Percentiles rank a stretch among this genome's conserved stretches.
These are phyloP conservation scores for Venturia carpophila DNA, from an alignment of 2,329 filamentous ascomycete species.

Conservation along the genomic window DNA sequence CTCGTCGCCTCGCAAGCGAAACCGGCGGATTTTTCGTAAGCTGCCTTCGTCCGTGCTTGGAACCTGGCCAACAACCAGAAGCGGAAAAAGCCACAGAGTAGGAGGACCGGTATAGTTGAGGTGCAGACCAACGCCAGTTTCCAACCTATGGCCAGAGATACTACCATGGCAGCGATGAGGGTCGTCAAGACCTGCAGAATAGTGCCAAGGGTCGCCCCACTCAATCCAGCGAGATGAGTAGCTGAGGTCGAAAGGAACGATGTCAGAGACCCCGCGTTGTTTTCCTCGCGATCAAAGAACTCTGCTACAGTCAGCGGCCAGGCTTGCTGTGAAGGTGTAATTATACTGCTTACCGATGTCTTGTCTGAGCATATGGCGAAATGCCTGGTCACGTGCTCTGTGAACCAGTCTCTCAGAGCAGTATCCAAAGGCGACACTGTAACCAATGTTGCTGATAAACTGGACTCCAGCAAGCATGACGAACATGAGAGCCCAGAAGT, in stretches of 20 bases:
- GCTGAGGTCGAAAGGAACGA: conserved; percentile 85
- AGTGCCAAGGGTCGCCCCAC: conserved; percentile 79
- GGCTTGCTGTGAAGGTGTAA: not conserved
- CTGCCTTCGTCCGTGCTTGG: conserved; percentile 67
- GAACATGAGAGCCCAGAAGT: conserved; percentile 88
- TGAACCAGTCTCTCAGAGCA: conserved; percentile 83
- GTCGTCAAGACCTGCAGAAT: conserved; percentile 75
- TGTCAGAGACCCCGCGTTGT: conserved; percentile 80
- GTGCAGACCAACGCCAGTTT: conserved; percentile 80
- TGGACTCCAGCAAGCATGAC: conserved; percentile 71
- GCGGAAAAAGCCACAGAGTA: conserved; percentile 77
- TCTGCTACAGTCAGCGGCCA: not conserved
- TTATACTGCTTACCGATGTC: conserved; percentile 54
- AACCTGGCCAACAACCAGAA: conserved; percentile 79
- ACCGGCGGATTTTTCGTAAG: conserved; percentile 72
- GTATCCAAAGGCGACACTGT: conserved; percentile 74
- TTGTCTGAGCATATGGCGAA: conserved; percentile 82
- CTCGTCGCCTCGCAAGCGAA: conserved; percentile 92
- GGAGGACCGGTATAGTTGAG: conserved; percentile 65
- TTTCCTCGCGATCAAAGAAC: conserved; percentile 86
- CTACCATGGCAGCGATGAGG: conserved; percentile 61
- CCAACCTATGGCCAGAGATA: conserved; percentile 74
- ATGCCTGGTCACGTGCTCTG: conserved; percentile 72
- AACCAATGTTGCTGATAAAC: conserved; percentile 58
- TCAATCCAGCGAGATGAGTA: conserved; percentile 79